phyloP scores from a whole-genome alignment of 192 early-diverging fungal species.

The Coemansia sp. region DNA sequence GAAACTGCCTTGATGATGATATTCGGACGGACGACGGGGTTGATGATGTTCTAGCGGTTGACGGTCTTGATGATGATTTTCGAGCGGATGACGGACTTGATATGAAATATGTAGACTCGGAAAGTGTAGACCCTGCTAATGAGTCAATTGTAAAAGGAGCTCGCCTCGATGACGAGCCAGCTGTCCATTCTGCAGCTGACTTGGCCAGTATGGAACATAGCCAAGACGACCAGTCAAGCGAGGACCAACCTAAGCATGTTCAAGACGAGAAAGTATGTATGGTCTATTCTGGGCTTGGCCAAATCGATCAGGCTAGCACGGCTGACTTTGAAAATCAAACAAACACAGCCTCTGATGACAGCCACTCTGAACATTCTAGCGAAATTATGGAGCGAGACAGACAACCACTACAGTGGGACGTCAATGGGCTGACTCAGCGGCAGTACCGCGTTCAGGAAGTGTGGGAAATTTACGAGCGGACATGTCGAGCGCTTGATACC shows the following conservation, averaged over 20 bases:
- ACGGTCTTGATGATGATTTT: not conserved
- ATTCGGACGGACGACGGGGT: not conserved
- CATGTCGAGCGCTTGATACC: constrained; percentile 33
- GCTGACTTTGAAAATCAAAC: not conserved
- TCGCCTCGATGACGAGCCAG: not conserved
- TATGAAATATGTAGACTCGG: not conserved
- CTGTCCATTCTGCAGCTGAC: not conserved
- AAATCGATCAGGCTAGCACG: too few relatives aligned
- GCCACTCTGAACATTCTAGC: not conserved
- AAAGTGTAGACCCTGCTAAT: not conserved
- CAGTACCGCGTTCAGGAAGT: constrained; percentile 50
- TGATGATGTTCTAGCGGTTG: not conserved
- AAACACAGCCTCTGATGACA: not conserved
- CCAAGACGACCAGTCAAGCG: not conserved
- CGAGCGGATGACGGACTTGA: not conserved
- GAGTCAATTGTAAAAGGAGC: not conserved
- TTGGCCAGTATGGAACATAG: not conserved
- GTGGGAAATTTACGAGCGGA: constrained; percentile 44
- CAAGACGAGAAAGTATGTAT: not conserved
- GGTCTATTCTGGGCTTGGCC: too few relatives aligned
- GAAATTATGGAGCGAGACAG: constrained; percentile 6
- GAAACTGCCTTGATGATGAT: constrained; percentile 3
- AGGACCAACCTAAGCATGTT: not conserved
- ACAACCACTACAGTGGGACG: constrained; percentile 42
- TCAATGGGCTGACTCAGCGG: constrained; percentile 33